Conservation (phyloP, 2,329 filamentous ascomycete species). For the Colletotrichum phormii region DNA sequence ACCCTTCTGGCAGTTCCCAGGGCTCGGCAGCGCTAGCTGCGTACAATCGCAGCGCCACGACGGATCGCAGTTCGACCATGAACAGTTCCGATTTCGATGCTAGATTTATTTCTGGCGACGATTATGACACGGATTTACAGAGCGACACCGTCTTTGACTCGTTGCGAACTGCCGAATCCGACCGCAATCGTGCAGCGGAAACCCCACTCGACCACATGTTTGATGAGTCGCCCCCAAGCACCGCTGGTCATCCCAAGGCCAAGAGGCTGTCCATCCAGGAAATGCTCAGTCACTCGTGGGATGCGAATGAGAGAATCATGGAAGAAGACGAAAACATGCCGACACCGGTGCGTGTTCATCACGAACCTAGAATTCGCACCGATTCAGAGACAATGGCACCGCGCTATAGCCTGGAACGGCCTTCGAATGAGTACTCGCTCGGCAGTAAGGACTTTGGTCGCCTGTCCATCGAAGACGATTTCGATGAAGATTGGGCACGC, state of each 20-base stretch:
- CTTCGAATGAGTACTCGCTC: constrained; percentile 47
- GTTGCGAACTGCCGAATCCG: constrained; percentile 76
- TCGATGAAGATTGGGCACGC: constrained; percentile 72
- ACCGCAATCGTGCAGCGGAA: constrained; percentile 73
- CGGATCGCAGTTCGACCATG: constrained; percentile 72
- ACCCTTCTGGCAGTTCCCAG: constrained; percentile 55
- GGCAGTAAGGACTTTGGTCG: constrained; percentile 58
- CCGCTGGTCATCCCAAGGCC: constrained; percentile 62
- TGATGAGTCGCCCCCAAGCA: constrained; percentile 78
- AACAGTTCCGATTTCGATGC: constrained; percentile 77
- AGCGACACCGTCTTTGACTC: constrained; percentile 85
- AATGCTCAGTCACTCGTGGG: constrained; percentile 66
- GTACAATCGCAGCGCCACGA: constrained; percentile 49
- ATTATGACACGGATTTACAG: constrained; percentile 82
- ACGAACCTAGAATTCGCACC: constrained; percentile 42
- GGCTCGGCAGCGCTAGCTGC: constrained; percentile 58
- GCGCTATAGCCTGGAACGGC: constrained; percentile 44
- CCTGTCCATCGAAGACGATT: constrained; percentile 70
- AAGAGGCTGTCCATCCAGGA: constrained; percentile 70
- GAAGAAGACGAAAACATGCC: constrained; percentile 70
- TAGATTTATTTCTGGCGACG: constrained; percentile 75
- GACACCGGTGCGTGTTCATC: constrained; percentile 60
- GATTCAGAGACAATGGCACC: constrained; percentile 41
- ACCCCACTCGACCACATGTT: constrained; percentile 84
- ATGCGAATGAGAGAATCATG: constrained; percentile 67